These are phyloP conservation scores for Ligustrum vulgare DNA, from an alignment of 257 asterid species.

Conservation along the genomic window DNA sequence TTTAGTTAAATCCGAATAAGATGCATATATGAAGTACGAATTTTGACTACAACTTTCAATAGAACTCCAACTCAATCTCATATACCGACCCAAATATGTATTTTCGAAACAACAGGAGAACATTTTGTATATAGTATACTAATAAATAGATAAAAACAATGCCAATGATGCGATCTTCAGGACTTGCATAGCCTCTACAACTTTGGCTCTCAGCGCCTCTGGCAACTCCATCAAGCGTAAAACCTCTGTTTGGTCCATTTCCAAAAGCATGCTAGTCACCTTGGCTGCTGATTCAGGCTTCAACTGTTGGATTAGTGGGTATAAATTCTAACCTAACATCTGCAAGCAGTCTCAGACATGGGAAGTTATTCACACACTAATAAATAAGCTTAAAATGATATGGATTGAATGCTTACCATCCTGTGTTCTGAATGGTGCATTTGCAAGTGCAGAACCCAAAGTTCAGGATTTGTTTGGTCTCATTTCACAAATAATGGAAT, in stretches of 20 bases:
- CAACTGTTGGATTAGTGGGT: constrained; percentile 61
- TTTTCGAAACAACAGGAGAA: too few species aligned
- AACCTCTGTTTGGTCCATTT: constrained; percentile 72
- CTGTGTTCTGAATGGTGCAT: constrained; percentile 87
- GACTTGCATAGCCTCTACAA: constrained; percentile 62
- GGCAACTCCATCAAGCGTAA: constrained; percentile 73
- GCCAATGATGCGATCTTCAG: too few species aligned
- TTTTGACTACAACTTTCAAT: too few species aligned
- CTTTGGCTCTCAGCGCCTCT: constrained; percentile 55
- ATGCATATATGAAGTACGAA: too few species aligned
- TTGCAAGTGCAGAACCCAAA: constrained; percentile 88
- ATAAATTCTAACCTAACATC: constrained; percentile 66
- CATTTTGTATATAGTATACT: too few species aligned
- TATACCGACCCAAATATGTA: too few species aligned
- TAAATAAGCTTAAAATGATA: neutral
- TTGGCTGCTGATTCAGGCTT: constrained; percentile 63
- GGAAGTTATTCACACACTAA: neutral
- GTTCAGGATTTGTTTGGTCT: too few species aligned
- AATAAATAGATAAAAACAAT: too few species aligned
- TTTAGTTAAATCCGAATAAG: too few species aligned
- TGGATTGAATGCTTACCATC: constrained; percentile 53
- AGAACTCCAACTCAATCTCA: too few species aligned
- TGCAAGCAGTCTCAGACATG: constrained; percentile 23
- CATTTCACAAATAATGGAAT: too few species aligned
- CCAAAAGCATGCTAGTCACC: constrained; percentile 71